Evolutionary conservation across 2,329 filamentous ascomycete genomes (phyloP).

Genomic region (Drechslerella dactyloides): DNA sequence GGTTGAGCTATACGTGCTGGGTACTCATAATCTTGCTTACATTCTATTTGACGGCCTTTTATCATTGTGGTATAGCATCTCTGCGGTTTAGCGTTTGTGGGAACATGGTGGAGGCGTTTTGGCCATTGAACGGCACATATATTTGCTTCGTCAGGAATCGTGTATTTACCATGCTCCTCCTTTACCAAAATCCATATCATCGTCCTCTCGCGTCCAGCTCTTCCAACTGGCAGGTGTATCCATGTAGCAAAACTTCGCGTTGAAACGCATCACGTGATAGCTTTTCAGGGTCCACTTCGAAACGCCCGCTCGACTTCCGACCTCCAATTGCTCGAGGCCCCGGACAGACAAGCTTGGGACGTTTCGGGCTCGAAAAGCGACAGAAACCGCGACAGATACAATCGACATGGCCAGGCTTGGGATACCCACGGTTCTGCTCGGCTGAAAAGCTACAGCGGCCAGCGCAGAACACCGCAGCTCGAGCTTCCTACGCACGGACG

Average conservation of each 20-base stretch:
- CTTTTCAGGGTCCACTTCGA: conserved; percentile 46
- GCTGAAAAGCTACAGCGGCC: conserved; percentile 23
- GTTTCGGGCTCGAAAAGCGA: conserved; percentile 30
- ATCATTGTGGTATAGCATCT: neutral
- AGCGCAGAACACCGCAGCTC: neutral
- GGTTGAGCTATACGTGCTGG: too few species aligned
- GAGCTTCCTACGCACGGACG: conserved; percentile 18
- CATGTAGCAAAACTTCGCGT: conserved; percentile 24
- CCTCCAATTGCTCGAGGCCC: conserved; percentile 26
- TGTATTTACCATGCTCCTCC: neutral
- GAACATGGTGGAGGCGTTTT: conserved; percentile 1
- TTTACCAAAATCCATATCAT: neutral
- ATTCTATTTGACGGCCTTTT: neutral
- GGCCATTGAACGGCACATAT: neutral
- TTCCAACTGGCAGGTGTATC: conserved; percentile 15
- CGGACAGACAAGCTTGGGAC: conserved; percentile 29
- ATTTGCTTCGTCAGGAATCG: neutral
- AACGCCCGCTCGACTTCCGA: conserved; percentile 40
- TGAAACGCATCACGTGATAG: conserved; percentile 42
- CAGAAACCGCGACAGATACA: conserved; percentile 27
- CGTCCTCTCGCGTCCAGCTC: too few species aligned
- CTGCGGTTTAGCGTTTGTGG: conserved; percentile 6
- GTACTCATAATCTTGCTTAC: neutral
- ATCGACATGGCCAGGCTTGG: conserved; percentile 36
- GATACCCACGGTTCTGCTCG: conserved; percentile 25